Conservation (phyloP, 352 stramenopile species). For the Globisporangium camurandrum region DNA sequence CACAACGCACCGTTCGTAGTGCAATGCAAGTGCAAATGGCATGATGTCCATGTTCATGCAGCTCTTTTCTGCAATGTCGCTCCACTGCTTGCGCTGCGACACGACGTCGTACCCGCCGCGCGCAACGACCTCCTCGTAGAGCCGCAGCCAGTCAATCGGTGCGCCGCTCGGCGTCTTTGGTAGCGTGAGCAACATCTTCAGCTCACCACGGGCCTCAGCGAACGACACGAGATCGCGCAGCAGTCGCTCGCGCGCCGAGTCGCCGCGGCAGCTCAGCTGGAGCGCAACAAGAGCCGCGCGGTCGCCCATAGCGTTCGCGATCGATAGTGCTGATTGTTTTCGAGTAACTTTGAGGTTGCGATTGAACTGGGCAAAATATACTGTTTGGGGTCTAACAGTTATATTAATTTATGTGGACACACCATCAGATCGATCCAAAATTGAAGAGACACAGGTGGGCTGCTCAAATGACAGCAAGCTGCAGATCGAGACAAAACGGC, state of each 20-base stretch:
- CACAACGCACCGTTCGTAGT: constrained; percentile 39
- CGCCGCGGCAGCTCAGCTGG: constrained; percentile 59
- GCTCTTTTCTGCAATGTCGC: constrained; percentile 31
- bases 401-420: background rate
- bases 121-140: constrained; percentile 77
- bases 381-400: background rate
- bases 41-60: constrained; percentile 55
- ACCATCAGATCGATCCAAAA: background rate
- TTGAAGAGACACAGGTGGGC: background rate
- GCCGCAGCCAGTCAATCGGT: constrained; percentile 61
- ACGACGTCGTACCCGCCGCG: constrained; percentile 48
- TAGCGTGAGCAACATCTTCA: constrained; percentile 34
- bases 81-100: constrained; percentile 47
- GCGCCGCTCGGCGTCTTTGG: constrained; percentile 43
- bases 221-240: constrained; percentile 58
- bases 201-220: constrained; percentile 34
- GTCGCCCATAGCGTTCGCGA: constrained; percentile 18
- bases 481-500: background rate
- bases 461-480: background rate
- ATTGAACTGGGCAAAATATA: background rate
- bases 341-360: background rate
- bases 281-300: constrained; percentile 41
- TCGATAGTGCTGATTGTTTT: background rate
- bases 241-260: constrained; percentile 45
- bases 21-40: constrained; percentile 48